A percentile compares a stretch with the other conserved stretches of the same genome.
Conservation (phyloP, 768 basidiomycete species). For the Tricholoma saponaceum region DNA sequence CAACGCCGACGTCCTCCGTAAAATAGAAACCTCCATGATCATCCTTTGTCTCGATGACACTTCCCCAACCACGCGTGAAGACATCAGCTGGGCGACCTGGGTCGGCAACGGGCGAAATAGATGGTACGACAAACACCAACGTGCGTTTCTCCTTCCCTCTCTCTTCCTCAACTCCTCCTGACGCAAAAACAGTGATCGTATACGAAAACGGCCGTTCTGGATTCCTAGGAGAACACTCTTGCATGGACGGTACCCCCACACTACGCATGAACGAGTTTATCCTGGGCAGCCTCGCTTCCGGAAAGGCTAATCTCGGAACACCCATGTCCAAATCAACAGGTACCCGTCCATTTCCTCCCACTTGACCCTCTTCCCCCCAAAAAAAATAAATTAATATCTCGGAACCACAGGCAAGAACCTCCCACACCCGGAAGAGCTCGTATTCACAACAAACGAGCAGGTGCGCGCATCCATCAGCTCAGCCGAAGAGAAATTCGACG, state of each 20-base stretch:
- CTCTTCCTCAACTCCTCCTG: not conserved
- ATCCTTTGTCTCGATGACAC: slow-evolving; percentile 83
- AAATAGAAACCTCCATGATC: slow-evolving; percentile 89
- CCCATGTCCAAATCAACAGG: slow-evolving; percentile 26
- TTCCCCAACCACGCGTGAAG: slow-evolving; percentile 76
- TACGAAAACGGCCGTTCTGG: slow-evolving; percentile 94
- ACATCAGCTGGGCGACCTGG: slow-evolving; percentile 81
- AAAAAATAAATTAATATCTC: too few relatives aligned
- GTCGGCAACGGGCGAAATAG: slow-evolving; percentile 87
- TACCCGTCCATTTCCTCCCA: not conserved
- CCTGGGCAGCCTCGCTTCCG: slow-evolving; percentile 65
- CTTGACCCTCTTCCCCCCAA: not conserved
- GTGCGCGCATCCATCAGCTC: slow-evolving; percentile 48
- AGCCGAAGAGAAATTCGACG: slow-evolving; percentile 68
- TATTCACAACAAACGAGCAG: slow-evolving; percentile 60
- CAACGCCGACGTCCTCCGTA: slow-evolving; percentile 66
- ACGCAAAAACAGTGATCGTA: slow-evolving; percentile 67
- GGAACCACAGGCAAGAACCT: slow-evolving; percentile 32
- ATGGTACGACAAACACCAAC: slow-evolving; percentile 96
- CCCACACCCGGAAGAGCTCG: slow-evolving; percentile 59
- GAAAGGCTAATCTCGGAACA: slow-evolving; percentile 75
- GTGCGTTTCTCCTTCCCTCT: slow-evolving; percentile 40
- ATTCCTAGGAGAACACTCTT: slow-evolving; percentile 86
- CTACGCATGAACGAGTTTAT: slow-evolving; percentile 94
- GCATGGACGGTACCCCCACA: slow-evolving; percentile 94